Conservation (phyloP, 1,139 yeast species). For the Yamadazyma membranifaciens region DNA sequence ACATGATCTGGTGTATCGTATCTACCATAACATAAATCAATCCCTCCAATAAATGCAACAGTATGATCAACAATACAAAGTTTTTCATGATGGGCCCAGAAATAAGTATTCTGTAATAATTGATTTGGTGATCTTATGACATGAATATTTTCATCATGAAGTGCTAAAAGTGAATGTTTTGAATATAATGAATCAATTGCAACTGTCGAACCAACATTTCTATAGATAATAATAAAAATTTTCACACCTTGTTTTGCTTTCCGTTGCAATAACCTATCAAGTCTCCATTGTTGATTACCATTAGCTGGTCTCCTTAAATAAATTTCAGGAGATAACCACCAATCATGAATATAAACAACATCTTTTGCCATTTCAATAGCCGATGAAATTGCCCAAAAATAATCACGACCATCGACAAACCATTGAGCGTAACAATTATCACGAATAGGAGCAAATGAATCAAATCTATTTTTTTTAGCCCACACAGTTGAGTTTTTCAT, state of each 20-base stretch:
- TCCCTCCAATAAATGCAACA: slow-evolving; percentile 90
- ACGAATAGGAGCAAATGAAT: slow-evolving; percentile 90
- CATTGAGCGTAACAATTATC: slow-evolving; percentile 86
- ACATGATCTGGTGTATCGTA: slow-evolving; percentile 97
- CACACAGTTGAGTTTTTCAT: slow-evolving; percentile 72
- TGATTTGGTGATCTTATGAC: slow-evolving; percentile 96
- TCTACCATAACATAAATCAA: slow-evolving; percentile 93
- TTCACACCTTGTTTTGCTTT: slow-evolving; percentile 96
- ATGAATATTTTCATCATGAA: slow-evolving; percentile 80
- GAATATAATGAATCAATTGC: slow-evolving; percentile 94
- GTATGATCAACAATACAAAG: slow-evolving; percentile 84
- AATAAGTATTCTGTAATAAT: slow-evolving; percentile 84
- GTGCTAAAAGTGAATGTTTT: slow-evolving; percentile 82
- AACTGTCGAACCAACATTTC: slow-evolving; percentile 92
- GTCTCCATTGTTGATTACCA: slow-evolving; percentile 91
- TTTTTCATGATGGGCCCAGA: slow-evolving; percentile 99
- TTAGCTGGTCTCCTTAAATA: slow-evolving; percentile 92
- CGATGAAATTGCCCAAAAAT: slow-evolving; percentile 93
- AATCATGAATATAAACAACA: slow-evolving; percentile 91
- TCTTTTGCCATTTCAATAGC: slow-evolving; percentile 94
- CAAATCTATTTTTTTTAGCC: slow-evolving; percentile 74
- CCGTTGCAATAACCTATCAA: slow-evolving; percentile 82
- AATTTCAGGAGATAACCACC: slow-evolving; percentile 98
- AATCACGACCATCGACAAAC: slow-evolving; percentile 96
- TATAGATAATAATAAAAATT: slow-evolving; percentile 87